These are phyloP conservation scores for Xylaria grammica DNA, from an alignment of 495 filamentous ascomycete species.

Conservation along the genomic window DNA sequence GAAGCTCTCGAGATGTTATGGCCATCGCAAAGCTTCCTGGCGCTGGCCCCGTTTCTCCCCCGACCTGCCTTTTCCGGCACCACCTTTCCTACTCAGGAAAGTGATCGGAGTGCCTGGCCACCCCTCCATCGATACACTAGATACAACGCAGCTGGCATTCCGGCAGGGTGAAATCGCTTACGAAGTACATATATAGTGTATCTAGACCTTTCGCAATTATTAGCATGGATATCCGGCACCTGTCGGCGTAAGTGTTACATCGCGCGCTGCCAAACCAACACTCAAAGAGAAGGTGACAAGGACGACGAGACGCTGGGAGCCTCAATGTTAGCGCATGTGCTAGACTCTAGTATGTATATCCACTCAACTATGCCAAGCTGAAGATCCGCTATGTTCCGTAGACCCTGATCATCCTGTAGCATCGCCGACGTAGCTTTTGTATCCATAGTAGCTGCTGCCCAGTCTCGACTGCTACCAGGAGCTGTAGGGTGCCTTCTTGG, in stretches of 20 bases:
- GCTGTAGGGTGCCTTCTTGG: background rate
- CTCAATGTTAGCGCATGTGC: constrained; percentile 2
- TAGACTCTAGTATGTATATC: background rate
- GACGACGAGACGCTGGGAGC: background rate
- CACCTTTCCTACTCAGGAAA: constrained; percentile 15
- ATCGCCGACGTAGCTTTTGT: background rate
- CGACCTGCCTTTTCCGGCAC: constrained; percentile 17
- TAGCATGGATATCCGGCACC: background rate
- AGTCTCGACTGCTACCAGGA: background rate
- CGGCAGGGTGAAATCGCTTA: background rate
- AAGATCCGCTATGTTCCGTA: constrained; percentile 10
- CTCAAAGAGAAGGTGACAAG: constrained; percentile 16
- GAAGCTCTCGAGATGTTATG: background rate
- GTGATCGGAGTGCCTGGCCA: constrained; percentile 7
- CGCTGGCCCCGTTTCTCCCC: background rate
- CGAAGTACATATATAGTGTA: background rate
- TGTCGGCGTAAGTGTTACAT: background rate
- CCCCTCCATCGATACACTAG: background rate
- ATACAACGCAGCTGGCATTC: background rate
- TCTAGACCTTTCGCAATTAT: background rate
- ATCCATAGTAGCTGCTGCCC: background rate
- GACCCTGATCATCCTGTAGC: background rate
- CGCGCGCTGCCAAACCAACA: background rate
- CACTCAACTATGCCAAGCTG: background rate
- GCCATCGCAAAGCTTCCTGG: constrained; percentile 4